Percentiles rank a stretch among this genome's conserved stretches.
These are phyloP conservation scores for Penicillium rolfsii DNA, from an alignment of 2,329 filamentous ascomycete genomes.

Conservation along the genomic window DNA sequence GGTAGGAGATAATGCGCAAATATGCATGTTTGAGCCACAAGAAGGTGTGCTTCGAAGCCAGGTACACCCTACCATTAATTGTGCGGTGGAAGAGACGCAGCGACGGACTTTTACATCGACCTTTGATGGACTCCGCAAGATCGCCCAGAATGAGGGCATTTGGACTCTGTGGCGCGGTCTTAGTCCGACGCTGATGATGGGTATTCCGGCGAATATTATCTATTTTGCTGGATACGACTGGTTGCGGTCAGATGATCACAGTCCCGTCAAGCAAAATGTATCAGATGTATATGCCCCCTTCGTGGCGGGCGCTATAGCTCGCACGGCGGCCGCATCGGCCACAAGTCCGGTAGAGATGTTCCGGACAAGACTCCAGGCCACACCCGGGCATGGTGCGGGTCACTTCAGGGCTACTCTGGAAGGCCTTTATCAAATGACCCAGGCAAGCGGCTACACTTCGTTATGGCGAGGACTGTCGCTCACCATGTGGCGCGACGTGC, in stretches of 20 bases:
- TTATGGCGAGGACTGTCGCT: conserved; percentile 89
- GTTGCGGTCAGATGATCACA: conserved; percentile 73
- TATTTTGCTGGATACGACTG: conserved; percentile 99
- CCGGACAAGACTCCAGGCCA: conserved; percentile 86
- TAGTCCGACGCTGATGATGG: conserved; percentile 93
- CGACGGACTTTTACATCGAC: conserved; percentile 85
- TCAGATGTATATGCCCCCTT: conserved; percentile 77
- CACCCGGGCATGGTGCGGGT: conserved; percentile 59
- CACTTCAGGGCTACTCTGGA: conserved; percentile 79
- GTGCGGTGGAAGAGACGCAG: conserved; percentile 85
- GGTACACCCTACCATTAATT: conserved; percentile 61
- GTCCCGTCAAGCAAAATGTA: conserved; percentile 67
- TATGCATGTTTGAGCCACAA: conserved; percentile 69
- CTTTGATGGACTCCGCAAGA: conserved; percentile 88
- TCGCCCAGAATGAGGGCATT: conserved; percentile 87
- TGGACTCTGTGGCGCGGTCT: conserved; percentile 88
- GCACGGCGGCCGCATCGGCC: conserved; percentile 76
- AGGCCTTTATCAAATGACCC: conserved; percentile 78
- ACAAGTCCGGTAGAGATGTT: conserved; percentile 95
- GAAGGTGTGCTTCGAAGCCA: conserved; percentile 46
- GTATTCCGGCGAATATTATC: conserved; percentile 92
- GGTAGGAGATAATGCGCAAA: conserved; percentile 79
- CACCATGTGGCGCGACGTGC: conserved; percentile 95
- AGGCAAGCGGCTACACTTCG: conserved; percentile 72
- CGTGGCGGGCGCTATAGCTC: conserved; percentile 75